phyloP scores from a whole-genome alignment of 1,284 basidiomycete genomes.

The Ustilago shanxiensis region DNA sequence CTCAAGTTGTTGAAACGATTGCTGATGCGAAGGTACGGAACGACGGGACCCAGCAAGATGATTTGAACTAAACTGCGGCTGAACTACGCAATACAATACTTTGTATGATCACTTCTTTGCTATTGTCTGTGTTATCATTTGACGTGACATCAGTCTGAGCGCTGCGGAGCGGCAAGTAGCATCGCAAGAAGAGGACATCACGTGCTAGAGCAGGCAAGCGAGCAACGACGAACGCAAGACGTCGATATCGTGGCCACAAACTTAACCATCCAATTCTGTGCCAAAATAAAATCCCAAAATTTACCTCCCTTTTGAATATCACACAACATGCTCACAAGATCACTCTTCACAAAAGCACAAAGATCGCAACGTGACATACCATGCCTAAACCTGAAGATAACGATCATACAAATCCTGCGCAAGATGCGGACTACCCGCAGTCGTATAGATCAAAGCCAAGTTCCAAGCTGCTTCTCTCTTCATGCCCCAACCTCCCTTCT shows the following conservation, averaged over 20 bases:
- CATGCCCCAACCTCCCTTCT: slow-evolving; percentile 19
- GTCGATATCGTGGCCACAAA: too few species aligned
- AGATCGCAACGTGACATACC: too few species aligned
- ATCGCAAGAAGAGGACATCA: too few species aligned
- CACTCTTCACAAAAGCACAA: too few species aligned
- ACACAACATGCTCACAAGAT: too few species aligned
- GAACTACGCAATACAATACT: background rate
- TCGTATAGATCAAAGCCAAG: slow-evolving; percentile 58
- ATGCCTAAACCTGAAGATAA: slow-evolving; percentile 25
- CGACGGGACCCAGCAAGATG: background rate
- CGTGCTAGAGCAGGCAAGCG: too few species aligned
- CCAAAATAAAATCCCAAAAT: too few species aligned
- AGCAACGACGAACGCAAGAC: too few species aligned
- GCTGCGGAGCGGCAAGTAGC: too few species aligned
- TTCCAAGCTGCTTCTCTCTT: slow-evolving; percentile 65
- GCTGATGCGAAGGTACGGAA: background rate
- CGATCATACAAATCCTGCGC: slow-evolving; percentile 41
- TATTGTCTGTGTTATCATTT: background rate
- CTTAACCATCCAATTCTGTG: too few species aligned
- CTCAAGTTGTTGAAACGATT: background rate
- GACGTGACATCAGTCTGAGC: background rate
- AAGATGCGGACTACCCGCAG: slow-evolving; percentile 39
- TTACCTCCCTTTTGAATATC: too few species aligned
- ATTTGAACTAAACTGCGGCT: background rate
- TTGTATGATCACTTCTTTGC: too few species aligned